Conservation (phyloP, 441 rosid species). For the Metrosideros polymorpha region DNA sequence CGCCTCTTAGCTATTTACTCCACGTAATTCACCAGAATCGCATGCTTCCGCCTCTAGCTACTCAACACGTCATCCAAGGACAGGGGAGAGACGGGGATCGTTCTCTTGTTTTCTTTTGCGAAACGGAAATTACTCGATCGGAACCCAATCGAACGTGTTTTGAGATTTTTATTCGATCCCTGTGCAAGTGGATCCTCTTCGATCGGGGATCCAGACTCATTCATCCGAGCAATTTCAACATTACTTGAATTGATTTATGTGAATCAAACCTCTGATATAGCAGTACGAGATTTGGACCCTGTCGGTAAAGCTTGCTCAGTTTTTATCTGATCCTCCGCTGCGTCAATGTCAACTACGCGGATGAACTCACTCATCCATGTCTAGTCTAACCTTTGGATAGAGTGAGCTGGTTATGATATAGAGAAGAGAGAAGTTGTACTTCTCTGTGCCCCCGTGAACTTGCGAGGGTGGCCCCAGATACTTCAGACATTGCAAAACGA, state of each 20-base stretch:
- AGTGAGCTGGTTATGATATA: background rate
- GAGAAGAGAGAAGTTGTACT: background rate
- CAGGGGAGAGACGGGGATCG: background rate
- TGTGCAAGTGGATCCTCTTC: background rate
- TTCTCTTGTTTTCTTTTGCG: background rate
- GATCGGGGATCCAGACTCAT: background rate
- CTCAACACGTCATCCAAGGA: background rate
- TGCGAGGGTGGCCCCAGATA: background rate
- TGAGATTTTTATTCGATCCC: background rate
- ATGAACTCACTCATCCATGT: background rate
- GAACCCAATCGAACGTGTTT: background rate
- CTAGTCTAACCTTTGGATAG: background rate
- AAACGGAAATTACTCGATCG: background rate
- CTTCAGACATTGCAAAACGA: background rate
- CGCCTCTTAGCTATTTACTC: background rate
- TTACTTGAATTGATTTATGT: background rate
- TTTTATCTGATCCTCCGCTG: background rate
- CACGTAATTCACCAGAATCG: background rate
- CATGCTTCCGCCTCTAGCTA: background rate
- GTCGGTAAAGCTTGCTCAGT: background rate
- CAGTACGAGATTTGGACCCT: background rate
- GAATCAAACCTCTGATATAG: background rate
- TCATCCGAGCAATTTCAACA: background rate
- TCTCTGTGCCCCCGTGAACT: background rate
- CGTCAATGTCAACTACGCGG: background rate